These are phyloP conservation scores for Malus hybrid DNA, from an alignment of 331 rosid species.

Conservation along the genomic window DNA sequence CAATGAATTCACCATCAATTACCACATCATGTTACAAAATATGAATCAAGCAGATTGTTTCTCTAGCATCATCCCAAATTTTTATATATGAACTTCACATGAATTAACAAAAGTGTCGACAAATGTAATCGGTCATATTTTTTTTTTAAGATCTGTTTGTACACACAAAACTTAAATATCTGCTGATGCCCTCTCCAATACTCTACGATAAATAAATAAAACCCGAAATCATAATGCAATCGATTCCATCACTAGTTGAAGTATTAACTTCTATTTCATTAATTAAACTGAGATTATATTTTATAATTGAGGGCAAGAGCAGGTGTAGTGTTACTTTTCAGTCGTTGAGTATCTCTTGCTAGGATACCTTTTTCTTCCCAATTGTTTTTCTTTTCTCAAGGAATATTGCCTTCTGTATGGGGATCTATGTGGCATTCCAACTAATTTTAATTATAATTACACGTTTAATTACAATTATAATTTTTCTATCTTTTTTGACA, in stretches of 20 bases:
- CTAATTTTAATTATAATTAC: not conserved
- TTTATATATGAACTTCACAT: too few relatives aligned
- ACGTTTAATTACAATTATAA: not conserved
- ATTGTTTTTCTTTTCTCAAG: not conserved
- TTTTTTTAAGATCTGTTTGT: too few relatives aligned
- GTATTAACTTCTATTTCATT: not conserved
- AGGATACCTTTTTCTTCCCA: not conserved
- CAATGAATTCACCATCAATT: too few relatives aligned
- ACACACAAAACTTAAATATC: too few relatives aligned
- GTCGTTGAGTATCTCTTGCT: not conserved
- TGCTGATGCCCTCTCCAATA: too few relatives aligned
- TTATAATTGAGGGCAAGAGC: not conserved
- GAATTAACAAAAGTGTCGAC: too few relatives aligned
- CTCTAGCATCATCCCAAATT: too few relatives aligned
- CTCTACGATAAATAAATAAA: too few relatives aligned
- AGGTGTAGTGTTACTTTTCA: not conserved
- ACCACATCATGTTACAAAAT: too few relatives aligned
- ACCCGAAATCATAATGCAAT: too few relatives aligned
- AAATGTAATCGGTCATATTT: too few relatives aligned
- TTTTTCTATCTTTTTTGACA: slow-evolving; percentile 17
- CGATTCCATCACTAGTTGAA: not conserved
- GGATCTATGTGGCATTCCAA: not conserved
- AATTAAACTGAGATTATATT: not conserved
- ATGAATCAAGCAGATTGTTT: too few relatives aligned
- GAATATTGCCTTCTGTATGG: not conserved